phyloP scores from a whole-genome alignment of 2,329 filamentous ascomycete genomes.

The Arachnopeziza araneosa region DNA sequence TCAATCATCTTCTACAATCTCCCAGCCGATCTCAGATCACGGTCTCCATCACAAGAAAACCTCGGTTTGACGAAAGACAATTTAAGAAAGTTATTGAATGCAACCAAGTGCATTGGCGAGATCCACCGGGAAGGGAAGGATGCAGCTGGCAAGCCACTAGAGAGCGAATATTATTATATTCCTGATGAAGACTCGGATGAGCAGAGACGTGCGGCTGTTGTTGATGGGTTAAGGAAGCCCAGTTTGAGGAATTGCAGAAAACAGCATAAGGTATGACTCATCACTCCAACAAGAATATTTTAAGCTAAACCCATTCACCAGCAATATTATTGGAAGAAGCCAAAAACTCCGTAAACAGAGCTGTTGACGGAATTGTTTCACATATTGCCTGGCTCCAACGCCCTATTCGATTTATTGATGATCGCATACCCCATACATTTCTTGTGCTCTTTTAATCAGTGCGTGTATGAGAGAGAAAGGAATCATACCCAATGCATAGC shows the following conservation, averaged over 20 bases:
- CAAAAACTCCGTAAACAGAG: slow-evolving; percentile 46
- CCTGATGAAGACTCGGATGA: slow-evolving; percentile 80
- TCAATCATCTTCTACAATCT: slow-evolving; percentile 86
- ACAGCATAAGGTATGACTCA: slow-evolving; percentile 79
- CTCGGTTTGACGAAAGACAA: slow-evolving; percentile 51
- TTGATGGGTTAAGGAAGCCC: slow-evolving; percentile 80
- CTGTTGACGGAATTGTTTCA: neutral
- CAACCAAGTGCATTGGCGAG: slow-evolving; percentile 75
- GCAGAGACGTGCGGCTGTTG: slow-evolving; percentile 73
- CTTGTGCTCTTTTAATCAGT: neutral
- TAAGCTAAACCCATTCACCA: slow-evolving; percentile 28
- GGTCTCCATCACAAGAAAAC: slow-evolving; percentile 29
- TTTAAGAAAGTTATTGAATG: slow-evolving; percentile 67
- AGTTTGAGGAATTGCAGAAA: slow-evolving; percentile 86
- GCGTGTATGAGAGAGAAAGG: neutral
- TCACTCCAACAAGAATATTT: neutral
- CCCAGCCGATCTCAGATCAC: slow-evolving; percentile 55
- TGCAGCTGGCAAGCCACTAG: slow-evolving; percentile 84
- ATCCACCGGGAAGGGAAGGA: slow-evolving; percentile 91
- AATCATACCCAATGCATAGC: neutral
- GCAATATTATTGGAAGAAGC: slow-evolving; percentile 68
- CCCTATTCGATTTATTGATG: neutral
- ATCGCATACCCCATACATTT: neutral
- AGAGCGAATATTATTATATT: slow-evolving; percentile 97
- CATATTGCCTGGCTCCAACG: neutral